A percentile compares a stretch with the other conserved stretches of the same genome.
Evolutionary conservation across 257 asterid genomes (phyloP).

Genomic region (Plantago elongata): DNA sequence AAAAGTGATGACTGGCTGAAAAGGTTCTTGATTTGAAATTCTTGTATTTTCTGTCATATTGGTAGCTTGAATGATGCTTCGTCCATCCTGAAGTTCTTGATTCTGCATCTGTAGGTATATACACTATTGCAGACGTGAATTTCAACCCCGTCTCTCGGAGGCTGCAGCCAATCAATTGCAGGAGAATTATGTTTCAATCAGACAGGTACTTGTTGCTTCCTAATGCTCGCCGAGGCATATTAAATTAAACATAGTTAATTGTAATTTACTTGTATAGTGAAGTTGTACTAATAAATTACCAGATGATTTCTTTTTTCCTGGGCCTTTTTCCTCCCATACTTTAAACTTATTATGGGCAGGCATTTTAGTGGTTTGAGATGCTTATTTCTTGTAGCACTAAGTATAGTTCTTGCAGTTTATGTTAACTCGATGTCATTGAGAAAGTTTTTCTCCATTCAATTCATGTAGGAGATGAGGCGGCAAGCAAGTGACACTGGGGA

Average conservation of each 20-base stretch:
- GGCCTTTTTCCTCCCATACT: no score
- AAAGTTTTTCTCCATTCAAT: conserved; percentile 18
- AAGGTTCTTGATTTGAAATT: conserved; percentile 39
- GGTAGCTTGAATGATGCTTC: background rate
- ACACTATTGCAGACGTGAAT: conserved; percentile 75
- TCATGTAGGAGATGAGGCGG: conserved; percentile 76
- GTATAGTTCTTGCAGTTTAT: background rate
- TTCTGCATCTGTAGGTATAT: conserved; percentile 57
- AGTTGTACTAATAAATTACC: background rate
- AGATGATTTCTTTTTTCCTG: background rate
- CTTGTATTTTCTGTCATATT: conserved; percentile 4
- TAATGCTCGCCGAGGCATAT: background rate
- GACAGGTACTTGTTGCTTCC: conserved; percentile 62
- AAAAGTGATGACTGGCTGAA: conserved; percentile 95
- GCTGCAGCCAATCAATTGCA: conserved; percentile 86
- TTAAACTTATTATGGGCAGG: no score
- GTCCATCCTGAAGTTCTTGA: conserved; percentile 22
- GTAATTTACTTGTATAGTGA: conserved; percentile 16
- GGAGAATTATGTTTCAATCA: conserved; percentile 77
- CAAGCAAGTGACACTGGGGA: conserved; percentile 94
- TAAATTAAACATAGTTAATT: conserved; percentile 14
- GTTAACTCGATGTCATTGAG: conserved; percentile 10
- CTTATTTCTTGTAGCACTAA: no score
- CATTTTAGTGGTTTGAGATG: background rate
- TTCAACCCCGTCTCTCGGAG: conserved; percentile 93